phyloP scores from a whole-genome alignment of 2,329 filamentous ascomycete genomes.

The Apiospora hydei region DNA sequence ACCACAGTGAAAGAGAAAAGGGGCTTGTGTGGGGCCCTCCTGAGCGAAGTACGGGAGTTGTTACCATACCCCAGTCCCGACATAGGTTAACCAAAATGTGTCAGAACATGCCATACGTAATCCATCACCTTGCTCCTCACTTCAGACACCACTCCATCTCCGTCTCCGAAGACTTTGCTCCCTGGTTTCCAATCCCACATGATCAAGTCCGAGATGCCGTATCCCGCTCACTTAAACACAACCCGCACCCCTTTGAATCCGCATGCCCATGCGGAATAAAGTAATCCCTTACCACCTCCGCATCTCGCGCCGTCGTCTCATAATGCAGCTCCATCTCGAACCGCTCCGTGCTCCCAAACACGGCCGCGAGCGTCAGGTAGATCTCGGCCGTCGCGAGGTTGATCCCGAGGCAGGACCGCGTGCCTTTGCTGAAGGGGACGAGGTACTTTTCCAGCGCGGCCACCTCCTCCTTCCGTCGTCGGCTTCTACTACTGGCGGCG shows the following conservation, averaged over 20 bases:
- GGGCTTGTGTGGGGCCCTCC: neutral
- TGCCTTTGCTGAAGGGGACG: constrained; percentile 21
- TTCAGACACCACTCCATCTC: no score
- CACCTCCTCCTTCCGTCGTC: neutral
- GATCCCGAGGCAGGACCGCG: constrained; percentile 18
- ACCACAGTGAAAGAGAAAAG: neutral
- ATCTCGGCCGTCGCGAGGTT: constrained; percentile 2
- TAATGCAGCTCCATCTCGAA: neutral
- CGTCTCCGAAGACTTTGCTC: no score
- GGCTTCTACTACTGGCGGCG: no score
- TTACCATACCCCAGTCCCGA: rapidly evolving
- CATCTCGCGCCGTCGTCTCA: constrained; percentile 1
- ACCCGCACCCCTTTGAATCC: neutral
- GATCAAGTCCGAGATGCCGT: no score
- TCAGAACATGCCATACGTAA: neutral
- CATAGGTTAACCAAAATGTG: neutral
- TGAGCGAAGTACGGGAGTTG: neutral
- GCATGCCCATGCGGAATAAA: constrained; percentile 15
- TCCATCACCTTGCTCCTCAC: no score
- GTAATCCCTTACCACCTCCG: neutral
- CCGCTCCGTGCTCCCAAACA: neutral
- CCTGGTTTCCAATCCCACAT: neutral
- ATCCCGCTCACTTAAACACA: neutral
- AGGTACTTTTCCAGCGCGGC: constrained; percentile 21
- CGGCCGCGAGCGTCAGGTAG: neutral